Evolutionary conservation across 805 yeast genomes (phyloP), one percentile per base, ranked within the genome.

Genomic region (Nakazawaea sp.): DNA sequence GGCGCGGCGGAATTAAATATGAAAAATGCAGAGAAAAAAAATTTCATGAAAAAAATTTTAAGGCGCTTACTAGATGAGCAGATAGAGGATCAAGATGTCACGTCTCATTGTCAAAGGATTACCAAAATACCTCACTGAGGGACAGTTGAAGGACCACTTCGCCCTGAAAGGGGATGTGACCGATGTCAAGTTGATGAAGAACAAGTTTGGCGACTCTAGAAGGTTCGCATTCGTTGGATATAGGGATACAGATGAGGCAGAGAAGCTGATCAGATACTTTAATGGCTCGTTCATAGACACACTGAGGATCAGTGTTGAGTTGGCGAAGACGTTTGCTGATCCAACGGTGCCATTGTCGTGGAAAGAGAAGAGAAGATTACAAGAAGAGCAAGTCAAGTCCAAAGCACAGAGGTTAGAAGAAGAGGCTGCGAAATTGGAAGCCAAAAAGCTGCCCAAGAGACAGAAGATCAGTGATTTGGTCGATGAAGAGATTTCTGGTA

Each of bases 221-320:
- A 69, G 94, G 48, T 92, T 92, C 66, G 97, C 96, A 5, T 92
- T 92, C 50, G 66, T 92, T 35, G 98, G 98, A 1, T 92, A 73
- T 58, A 80, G 77, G 49, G 66, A 77, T n/a, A 66, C 61, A 15
- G 68, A 61, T 10, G 95, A 84, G 50, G 97, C 98, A 1, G 74
- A 69, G 34, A 71, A 66, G 31, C 96, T 96, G 0, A 90, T 79
- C 5, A 67, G 62, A 33, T 87, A 72, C 57, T 89, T 82, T 58
- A 68, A 92, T 59, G 68, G 72, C 6, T 74, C 95, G 1, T 92
- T 77, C 55, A 77, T 92, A 40, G 92, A 86, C 50, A 88, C 97
- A 1, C 69, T 94, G 2, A 75, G 72, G 47, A 71, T 92, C 15
- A 78, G 76, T 31, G 97, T 92, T 11, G 76, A 76, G 27, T 51